A percentile compares a stretch with the other conserved stretches of the same genome.
phyloP scores from a whole-genome alignment of 2,329 filamentous ascomycete genomes.

The Hirsutella minnesotensis region DNA sequence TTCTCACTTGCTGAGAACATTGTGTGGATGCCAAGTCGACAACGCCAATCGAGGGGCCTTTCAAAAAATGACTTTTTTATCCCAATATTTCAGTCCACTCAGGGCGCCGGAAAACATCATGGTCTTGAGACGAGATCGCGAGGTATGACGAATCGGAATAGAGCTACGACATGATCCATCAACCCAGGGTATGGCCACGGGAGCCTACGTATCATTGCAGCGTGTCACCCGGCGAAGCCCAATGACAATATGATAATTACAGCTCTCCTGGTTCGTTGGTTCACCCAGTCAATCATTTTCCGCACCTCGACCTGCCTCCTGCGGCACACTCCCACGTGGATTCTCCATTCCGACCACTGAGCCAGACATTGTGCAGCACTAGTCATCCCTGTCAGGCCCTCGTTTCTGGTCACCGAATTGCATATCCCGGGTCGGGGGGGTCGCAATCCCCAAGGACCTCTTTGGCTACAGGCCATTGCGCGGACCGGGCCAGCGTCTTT shows the following conservation, averaged over 20 bases:
- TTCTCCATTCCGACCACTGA: constrained; percentile 5
- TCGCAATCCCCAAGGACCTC: not conserved
- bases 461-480: not conserved
- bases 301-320: constrained; percentile 1
- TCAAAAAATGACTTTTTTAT: no score
- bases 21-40: not conserved
- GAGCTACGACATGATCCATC: no score
- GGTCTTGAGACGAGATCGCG: no score
- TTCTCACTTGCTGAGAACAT: not conserved
- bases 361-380: constrained; percentile 13
- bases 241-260: not conserved
- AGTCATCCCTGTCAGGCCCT: constrained; percentile 6
- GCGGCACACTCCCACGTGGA: constrained; percentile 19
- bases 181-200: no score
- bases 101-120: no score
- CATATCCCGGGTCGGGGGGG: no score
- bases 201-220: constrained; percentile 1
- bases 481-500: no score
- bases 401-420: not conserved
- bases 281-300: constrained; percentile 2
- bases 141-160: no score
- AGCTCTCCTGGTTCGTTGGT: not conserved
- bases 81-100: no score
- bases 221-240: not conserved
- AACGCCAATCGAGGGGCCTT: no score